Evolutionary conservation across 2,329 filamentous ascomycete genomes (phyloP).

Genomic region (Ilyonectria robusta): DNA sequence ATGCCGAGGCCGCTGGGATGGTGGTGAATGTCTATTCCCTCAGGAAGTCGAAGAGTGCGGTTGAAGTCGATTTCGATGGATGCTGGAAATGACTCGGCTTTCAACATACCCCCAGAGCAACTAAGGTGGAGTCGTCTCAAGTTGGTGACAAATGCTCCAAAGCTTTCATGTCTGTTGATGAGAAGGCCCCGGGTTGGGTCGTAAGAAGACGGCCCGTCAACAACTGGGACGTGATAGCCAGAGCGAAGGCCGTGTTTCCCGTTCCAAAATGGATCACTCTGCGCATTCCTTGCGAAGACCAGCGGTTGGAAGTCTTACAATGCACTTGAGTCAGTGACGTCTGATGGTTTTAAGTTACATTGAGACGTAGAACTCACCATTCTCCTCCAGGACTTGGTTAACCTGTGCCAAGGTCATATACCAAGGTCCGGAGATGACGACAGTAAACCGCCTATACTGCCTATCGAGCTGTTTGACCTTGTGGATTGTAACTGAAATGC

Average conservation of each 20-base stretch:
- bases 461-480: too few species aligned
- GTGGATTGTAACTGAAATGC: too few species aligned
- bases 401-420: too few species aligned
- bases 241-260: neutral
- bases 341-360: too few species aligned
- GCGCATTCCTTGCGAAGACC: conserved; percentile 13
- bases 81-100: conserved; percentile 14
- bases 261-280: neutral
- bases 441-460: too few species aligned
- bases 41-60: conserved; percentile 22
- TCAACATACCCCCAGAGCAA: conserved; percentile 11
- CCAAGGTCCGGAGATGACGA: too few species aligned
- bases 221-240: conserved; percentile 6
- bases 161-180: conserved; percentile 7
- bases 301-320: too few species aligned
- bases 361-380: too few species aligned
- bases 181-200: conserved; percentile 6
- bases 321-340: too few species aligned
- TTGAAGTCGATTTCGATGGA: conserved; percentile 24
- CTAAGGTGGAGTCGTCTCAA: neutral
- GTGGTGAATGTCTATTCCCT: conserved; percentile 6
- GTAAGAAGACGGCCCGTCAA: conserved; percentile 12
- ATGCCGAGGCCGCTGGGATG: conserved; percentile 15
- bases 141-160: neutral
- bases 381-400: too few species aligned